Base-by-base conservation (phyloP, 2,329 filamentous ascomycete species). In the Scedosporium aurantiacum region DNA sequence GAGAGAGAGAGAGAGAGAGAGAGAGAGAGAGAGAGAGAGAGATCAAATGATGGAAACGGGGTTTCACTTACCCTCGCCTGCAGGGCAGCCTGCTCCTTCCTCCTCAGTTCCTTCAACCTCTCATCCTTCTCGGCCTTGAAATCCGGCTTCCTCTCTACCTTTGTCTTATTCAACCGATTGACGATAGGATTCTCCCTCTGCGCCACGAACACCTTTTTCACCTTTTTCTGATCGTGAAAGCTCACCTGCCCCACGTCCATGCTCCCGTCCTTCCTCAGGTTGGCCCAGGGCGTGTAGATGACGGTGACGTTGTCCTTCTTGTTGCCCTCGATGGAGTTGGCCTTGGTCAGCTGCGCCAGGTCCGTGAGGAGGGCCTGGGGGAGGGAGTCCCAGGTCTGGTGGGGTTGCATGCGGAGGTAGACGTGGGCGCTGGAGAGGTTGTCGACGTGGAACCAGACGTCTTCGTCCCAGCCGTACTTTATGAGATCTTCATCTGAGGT, bases 251-350 rank as follows among this genome's bases (percentile, higher is more conserved):
- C 94, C 2, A 88, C 87, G 18, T 90, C 92, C 94, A 99, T 99
- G 72, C 88, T 90, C 32, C 92, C 93, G 70, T 95, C 91, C 72
- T 99, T 99, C 72, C 90, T 89, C 40, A 99, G 82, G 73, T 99
- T 99, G 54, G 90, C 89, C 91, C 94, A 97, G 5, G 94, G 94
- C 4, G 94, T 99, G 77, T 99, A 99, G 70, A 99, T 95, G 70
- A 99, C 75, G 16, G 91, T 96, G 69, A 99, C 80, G 75, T 97
- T 97, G 74, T 97, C 93, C 74, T 97, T 97, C 76, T 99, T 99
- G 79, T 99, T 99, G 88, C 90, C 94, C 79, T 99, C 94, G 68
- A 99, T 99, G 62, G 91, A 97, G 76, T 99, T 99, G 64, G 94
- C 94, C 76, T 99, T 99, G 62, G 94, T 99, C 68, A 99, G 80